Evolutionary conservation across 768 basidiomycete species (phyloP).

Genomic region (Chalciporus sphaerocephalus): DNA sequence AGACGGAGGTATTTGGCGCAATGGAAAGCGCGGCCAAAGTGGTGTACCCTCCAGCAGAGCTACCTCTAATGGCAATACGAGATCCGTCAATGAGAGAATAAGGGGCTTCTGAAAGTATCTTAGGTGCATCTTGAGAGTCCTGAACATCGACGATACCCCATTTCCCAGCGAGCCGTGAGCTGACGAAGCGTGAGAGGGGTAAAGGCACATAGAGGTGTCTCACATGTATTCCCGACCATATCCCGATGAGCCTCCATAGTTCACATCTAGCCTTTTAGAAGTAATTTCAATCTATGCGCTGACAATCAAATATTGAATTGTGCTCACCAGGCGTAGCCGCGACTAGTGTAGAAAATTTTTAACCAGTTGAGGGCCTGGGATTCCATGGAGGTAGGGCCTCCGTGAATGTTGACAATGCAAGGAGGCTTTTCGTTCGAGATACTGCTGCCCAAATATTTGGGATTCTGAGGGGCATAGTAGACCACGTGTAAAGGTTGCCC

Average conservation of each 20-base stretch:
- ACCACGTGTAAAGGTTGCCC: constrained; percentile 52
- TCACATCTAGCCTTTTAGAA: constrained; percentile 57
- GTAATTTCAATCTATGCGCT: background rate
- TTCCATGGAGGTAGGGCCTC: constrained; percentile 59
- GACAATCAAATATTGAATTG: no score
- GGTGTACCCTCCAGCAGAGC: constrained; percentile 73
- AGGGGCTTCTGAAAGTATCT: constrained; percentile 41
- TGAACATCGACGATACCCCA: constrained; percentile 77
- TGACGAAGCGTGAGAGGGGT: constrained; percentile 17
- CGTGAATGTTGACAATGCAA: constrained; percentile 60
- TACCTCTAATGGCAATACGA: constrained; percentile 66
- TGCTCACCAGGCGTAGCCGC: constrained; percentile 68
- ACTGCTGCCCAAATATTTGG: constrained; percentile 47
- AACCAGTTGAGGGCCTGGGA: constrained; percentile 47
- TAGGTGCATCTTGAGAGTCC: constrained; percentile 57
- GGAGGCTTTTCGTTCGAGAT: constrained; percentile 58
- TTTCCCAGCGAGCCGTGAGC: constrained; percentile 48
- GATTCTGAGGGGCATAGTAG: constrained; percentile 66
- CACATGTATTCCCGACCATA: constrained; percentile 66
- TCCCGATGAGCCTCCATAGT: constrained; percentile 72
- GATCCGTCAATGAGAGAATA: constrained; percentile 56
- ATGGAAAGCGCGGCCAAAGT: constrained; percentile 46
- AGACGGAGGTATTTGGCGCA: constrained; percentile 38
- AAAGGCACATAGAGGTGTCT: constrained; percentile 2
- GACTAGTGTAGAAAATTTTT: constrained; percentile 63